A percentile compares a stretch with the other conserved stretches of the same genome.
Evolutionary conservation across 1,284 basidiomycete species (phyloP).

Genomic region (Ceraceosorus guamensis): DNA sequence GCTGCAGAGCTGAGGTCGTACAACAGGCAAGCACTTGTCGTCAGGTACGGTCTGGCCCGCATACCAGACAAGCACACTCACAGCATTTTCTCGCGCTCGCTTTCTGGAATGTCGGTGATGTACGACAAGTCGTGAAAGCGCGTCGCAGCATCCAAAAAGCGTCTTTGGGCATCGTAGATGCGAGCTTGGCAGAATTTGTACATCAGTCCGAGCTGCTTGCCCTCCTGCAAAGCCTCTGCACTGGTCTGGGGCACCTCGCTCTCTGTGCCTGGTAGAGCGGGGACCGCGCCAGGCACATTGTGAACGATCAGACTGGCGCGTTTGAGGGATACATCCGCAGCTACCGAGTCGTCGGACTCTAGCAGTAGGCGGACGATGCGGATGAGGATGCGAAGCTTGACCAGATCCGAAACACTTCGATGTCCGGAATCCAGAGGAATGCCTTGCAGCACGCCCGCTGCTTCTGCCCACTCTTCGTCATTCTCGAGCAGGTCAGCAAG

Average conservation of each 20-base stretch:
- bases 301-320: slow-evolving; percentile 85
- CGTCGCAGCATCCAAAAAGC: slow-evolving; percentile 89
- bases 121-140: slow-evolving; percentile 76
- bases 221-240: slow-evolving; percentile 16
- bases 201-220: slow-evolving; percentile 24
- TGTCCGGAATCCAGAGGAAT: slow-evolving; percentile 87
- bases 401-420: slow-evolving; percentile 67
- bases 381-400: slow-evolving; percentile 83
- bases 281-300: slow-evolving; percentile 29
- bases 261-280: not conserved
- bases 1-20: slow-evolving; percentile 63
- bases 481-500: slow-evolving; percentile 78
- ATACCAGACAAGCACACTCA: slow-evolving; percentile 7
- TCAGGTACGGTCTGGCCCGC: not conserved
- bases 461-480: slow-evolving; percentile 86
- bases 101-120: slow-evolving; percentile 27
- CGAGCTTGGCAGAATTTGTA: slow-evolving; percentile 59
- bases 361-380: slow-evolving; percentile 89
- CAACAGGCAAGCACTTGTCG: not conserved
- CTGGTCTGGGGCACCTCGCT: slow-evolving; percentile 2
- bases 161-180: slow-evolving; percentile 80
- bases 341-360: slow-evolving; percentile 86
- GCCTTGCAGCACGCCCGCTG: slow-evolving; percentile 80
- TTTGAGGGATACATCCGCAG: slow-evolving; percentile 92
- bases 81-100: slow-evolving; percentile 29